A percentile compares a stretch with the other conserved stretches of the same genome.
These are phyloP conservation scores for Leccinum aurantiacum DNA, from an alignment of 768 basidiomycete species.

Conservation along the genomic window DNA sequence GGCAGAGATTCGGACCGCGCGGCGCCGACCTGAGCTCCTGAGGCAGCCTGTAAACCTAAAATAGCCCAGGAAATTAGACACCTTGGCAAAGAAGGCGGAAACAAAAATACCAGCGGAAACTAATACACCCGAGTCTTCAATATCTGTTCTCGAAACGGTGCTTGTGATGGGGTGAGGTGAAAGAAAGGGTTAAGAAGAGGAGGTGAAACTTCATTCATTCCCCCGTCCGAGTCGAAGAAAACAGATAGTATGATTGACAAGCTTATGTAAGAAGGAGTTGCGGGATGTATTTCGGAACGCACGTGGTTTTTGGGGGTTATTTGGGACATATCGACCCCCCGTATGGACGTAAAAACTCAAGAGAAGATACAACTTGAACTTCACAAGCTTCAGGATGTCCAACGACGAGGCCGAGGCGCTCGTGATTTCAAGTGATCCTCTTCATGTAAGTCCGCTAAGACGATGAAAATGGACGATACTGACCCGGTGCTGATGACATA, in stretches of 20 bases:
- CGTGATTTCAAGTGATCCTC: slow-evolving; percentile 58
- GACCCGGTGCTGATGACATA: slow-evolving; percentile 29
- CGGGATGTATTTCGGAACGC: not conserved
- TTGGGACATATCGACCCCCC: not conserved
- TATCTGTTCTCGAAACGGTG: not conserved
- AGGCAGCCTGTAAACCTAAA: not conserved
- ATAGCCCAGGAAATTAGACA: not conserved
- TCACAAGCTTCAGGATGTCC: slow-evolving; percentile 15
- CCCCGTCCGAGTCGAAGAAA: not conserved
- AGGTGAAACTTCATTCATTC: not conserved
- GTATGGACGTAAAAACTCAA: not conserved
- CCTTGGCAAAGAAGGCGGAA: not conserved
- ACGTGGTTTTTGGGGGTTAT: not conserved
- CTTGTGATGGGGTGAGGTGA: not conserved
- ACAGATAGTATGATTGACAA: too few species aligned
- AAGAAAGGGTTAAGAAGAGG: not conserved
- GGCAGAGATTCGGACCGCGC: not conserved
- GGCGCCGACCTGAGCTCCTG: not conserved
- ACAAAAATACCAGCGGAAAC: not conserved
- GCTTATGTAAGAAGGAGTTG: too few species aligned
- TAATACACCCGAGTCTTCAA: too few species aligned
- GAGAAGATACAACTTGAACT: too few species aligned
- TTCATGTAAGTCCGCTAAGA: slow-evolving; percentile 47
- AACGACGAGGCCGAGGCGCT: slow-evolving; percentile 43
- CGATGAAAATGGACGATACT: not conserved